Conservation (phyloP, 305 asterid species). For the Withania somnifera region DNA sequence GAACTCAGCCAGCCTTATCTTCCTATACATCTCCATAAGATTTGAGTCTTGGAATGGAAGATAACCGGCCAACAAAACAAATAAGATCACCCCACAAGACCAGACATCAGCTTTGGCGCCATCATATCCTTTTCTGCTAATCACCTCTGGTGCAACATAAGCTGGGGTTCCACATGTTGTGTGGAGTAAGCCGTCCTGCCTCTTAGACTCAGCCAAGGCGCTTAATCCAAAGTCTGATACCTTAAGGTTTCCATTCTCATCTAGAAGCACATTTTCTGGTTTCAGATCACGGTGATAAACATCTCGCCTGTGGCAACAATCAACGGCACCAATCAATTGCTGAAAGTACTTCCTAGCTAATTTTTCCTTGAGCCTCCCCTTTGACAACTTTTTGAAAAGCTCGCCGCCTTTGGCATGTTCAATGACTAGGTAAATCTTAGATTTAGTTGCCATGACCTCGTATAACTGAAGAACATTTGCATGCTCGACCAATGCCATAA, state of each 20-base stretch:
- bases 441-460: conserved; percentile 34
- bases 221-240: conserved; percentile 38
- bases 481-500: conserved; percentile 22
- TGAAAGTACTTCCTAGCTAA: conserved; percentile 30
- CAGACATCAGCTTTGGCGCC: conserved; percentile 30
- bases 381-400: conserved; percentile 26
- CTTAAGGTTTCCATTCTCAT: conserved; percentile 27
- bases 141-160: conserved; percentile 36
- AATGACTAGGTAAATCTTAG: conserved; percentile 29
- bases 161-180: conserved; percentile 40
- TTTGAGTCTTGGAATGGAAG: conserved; percentile 30
- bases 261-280: conserved; percentile 31
- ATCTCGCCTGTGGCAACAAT: conserved; percentile 28
- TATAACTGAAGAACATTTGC: conserved; percentile 21
- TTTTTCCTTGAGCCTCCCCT: conserved; percentile 31
- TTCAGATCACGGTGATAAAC: conserved; percentile 36
- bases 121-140: conserved; percentile 27
- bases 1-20: conserved; percentile 25
- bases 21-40: conserved; percentile 29
- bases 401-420: conserved; percentile 38
- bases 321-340: conserved; percentile 30
- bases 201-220: conserved; percentile 22
- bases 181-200: conserved; percentile 31
- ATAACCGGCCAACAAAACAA: conserved; percentile 26
- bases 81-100: conserved; percentile 38